Conservation (phyloP, 371 early-diverging fungal species). For the Pancytospora philotis region DNA sequence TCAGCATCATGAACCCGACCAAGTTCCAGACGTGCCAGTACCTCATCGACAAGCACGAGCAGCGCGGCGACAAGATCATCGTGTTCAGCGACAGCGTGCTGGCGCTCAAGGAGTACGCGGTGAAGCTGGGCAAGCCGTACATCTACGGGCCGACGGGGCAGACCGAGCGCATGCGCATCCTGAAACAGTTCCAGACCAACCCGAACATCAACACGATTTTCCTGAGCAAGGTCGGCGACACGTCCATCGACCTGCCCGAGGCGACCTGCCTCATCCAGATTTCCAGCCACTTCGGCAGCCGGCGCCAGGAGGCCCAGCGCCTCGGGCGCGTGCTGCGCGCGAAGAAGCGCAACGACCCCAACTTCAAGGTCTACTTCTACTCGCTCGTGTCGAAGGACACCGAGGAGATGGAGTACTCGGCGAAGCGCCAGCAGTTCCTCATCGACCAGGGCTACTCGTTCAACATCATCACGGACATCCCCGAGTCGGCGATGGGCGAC, state of each 20-base stretch:
- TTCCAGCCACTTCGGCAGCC: slow-evolving; percentile 90
- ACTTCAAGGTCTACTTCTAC: slow-evolving; percentile 91
- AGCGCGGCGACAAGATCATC: slow-evolving; percentile 92
- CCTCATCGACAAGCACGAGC: slow-evolving; percentile 82
- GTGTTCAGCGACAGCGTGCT: slow-evolving; percentile 96
- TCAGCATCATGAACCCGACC: slow-evolving; percentile 92
- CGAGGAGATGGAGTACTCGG: slow-evolving; percentile 94
- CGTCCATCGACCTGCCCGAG: slow-evolving; percentile 95
- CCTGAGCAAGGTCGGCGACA: slow-evolving; percentile 95
- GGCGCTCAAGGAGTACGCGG: slow-evolving; percentile 85
- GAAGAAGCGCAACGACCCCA: slow-evolving; percentile 81
- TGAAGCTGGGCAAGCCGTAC: slow-evolving; percentile 73
- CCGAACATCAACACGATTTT: slow-evolving; percentile 85
- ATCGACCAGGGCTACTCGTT: slow-evolving; percentile 98
- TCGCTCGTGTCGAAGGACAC: slow-evolving; percentile 91
- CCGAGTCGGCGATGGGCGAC: slow-evolving; percentile 67
- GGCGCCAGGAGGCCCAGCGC: slow-evolving; percentile 97
- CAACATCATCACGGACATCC: slow-evolving; percentile 73
- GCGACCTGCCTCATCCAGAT: slow-evolving; percentile 96
- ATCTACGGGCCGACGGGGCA: slow-evolving; percentile 91
- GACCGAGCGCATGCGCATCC: slow-evolving; percentile 80
- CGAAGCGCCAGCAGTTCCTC: slow-evolving; percentile 90
- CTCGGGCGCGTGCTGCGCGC: slow-evolving; percentile 85
- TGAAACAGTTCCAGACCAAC: slow-evolving; percentile 85
- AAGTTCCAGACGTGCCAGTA: slow-evolving; percentile 94